Evolutionary conservation across 2,329 filamentous ascomycete species (phyloP), one percentile per base, ranked within the genome.

Genomic region (Claviceps capensis): DNA sequence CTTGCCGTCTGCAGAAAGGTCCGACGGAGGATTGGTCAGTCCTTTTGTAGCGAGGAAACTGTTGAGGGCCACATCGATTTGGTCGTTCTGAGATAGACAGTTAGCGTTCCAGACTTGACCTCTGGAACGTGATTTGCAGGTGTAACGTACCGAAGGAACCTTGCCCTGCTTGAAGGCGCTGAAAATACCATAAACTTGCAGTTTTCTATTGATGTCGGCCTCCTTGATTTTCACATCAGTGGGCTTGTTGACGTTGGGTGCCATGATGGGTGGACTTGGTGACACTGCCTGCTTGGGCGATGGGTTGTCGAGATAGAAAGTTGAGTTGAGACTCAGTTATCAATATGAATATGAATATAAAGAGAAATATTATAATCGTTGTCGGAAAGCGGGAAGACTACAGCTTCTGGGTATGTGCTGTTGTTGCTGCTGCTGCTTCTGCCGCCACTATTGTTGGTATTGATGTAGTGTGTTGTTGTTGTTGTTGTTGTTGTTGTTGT

Each of bases 31-130:
- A 23, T 71, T 79, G 3, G 79, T 69, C 26, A 97, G 72, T 8
- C 81, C 74, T 64, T 78, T 82, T 58, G 85, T 90, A 37, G 76
- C 75, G 49, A 96, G 76, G 60, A 88, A 85, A 65, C 86, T 93
- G 77, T 94, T 97, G 65, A 98, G 71, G 30, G 93, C 90, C 48
- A 96, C 77, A 72, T 97, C 93, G 67, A 96, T 94, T 73, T 96
- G 90, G 62, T 91, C 87, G 70, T 96, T 96, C 85, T 88, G 62
- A 54, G 51, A 43, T 26, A 44, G 30, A 19, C n/a, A 13, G 5
- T 11, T 13, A 11, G 5, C 38, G 1, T 19, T 34, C 23, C 8
- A 7, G 6, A 9, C 30, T 11, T 2, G 7, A 9, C 9, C 17
- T 9, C 3, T 17, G 5, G 26, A 19, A 26, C 23, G 9, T n/a